Base-by-base conservation (phyloP, 2,329 filamentous ascomycete species). In the Triangularia verruculosa region DNA sequence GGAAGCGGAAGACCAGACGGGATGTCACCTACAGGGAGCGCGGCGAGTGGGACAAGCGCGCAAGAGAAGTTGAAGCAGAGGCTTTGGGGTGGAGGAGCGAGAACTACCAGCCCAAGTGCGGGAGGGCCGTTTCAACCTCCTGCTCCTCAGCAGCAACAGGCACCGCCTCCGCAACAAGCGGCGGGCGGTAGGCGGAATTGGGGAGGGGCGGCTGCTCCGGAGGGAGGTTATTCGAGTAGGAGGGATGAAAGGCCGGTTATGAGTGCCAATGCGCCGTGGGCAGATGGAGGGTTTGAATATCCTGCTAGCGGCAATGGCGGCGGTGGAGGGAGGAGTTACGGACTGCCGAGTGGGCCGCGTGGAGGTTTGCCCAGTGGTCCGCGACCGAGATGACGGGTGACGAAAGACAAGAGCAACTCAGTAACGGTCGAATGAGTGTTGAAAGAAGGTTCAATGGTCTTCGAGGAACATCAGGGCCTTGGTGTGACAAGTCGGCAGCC, bases 41-140 rank as follows among this genome's bases (percentile, higher is more conserved):
- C 73, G 57, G 70, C 77, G 57, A 72, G 72, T 43, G 78, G 81
- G 2, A 81, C 81, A 32, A 86, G 88, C 20, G 92, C 92, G 58
- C 91, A 96, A 78, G 91, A 96, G 70, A 83, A 91, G 69, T 79
- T 97, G 70, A 91, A 92, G 73, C 91, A 93, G 71, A 81, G 91
- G 66, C 78, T 97, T 54, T 92, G 92, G 82, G 87, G 86, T 28
- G 87, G 86, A 30, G 82, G 81, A 4, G 77, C 84, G 22, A 81
- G 83, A 68, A 84, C 84, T 52, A 79, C 80, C 56, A 89, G 86
- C 67, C 85, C 86, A 8, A 78, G 78, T 24, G 73, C 76, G 17
- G 71, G 71, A 22, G 78, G 79, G 3, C 81, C 82, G 5, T 84
- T 82, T 65, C 79, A 81, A 63, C 80, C 82, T 51, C 78, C 81